Evolutionary conservation across 352 stramenopile species (phyloP).

Genomic region (Phytopythium ostracodes): DNA sequence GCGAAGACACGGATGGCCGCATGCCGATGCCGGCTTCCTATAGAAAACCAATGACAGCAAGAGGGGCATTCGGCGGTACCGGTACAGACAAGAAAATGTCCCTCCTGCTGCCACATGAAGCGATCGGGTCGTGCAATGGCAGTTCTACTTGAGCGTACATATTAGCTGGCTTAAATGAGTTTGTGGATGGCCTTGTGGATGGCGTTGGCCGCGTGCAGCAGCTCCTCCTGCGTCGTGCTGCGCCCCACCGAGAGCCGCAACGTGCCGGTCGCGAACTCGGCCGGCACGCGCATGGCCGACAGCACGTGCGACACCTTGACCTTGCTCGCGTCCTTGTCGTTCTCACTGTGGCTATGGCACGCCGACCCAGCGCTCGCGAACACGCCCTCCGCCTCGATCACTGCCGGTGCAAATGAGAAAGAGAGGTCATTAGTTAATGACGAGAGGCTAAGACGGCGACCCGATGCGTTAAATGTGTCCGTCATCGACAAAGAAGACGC

Average conservation of each 20-base stretch:
- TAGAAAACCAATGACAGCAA: slow-evolving; percentile 1
- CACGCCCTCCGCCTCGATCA: slow-evolving; percentile 81
- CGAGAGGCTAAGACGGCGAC: neutral
- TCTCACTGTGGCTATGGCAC: slow-evolving; percentile 84
- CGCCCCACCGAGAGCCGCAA: slow-evolving; percentile 93
- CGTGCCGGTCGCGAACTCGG: slow-evolving; percentile 89
- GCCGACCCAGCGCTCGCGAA: slow-evolving; percentile 92
- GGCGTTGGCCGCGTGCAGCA: slow-evolving; percentile 78
- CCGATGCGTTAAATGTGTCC: too few relatives aligned
- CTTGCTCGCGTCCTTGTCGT: slow-evolving; percentile 19
- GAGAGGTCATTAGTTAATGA: neutral
- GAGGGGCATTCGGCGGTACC: neutral
- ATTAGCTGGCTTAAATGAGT: slow-evolving; percentile 14
- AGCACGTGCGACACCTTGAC: slow-evolving; percentile 89
- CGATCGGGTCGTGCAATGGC: neutral
- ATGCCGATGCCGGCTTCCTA: neutral
- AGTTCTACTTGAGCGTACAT: neutral
- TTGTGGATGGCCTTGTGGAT: slow-evolving; percentile 64
- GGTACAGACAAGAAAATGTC: neutral
- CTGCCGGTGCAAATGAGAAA: slow-evolving; percentile 9
- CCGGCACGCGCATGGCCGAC: slow-evolving; percentile 88
- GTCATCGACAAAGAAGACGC: too few relatives aligned
- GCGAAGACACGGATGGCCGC: neutral
- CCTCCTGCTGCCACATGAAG: neutral
- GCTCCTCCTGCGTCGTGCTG: slow-evolving; percentile 84